Percentiles rank a stretch among this genome's conserved stretches.
Conservation (phyloP, 108 stramenopile genomes). For the Pseudonitzschia multiseries region DNA sequence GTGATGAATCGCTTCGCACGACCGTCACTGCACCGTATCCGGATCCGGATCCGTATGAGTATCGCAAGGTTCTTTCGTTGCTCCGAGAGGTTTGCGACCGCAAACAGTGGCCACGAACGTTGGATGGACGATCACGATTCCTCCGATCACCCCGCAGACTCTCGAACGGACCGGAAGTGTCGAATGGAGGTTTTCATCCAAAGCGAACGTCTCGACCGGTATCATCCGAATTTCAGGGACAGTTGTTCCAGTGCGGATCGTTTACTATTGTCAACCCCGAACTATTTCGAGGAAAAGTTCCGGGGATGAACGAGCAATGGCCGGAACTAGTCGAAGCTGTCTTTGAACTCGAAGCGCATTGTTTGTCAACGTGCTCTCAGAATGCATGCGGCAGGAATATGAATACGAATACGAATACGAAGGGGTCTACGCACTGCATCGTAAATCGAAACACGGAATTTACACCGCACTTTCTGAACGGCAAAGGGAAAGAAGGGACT, state of each 20-base stretch:
- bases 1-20: not conserved
- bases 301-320: slow-evolving; percentile 69
- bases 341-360: slow-evolving; percentile 1
- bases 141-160: not conserved
- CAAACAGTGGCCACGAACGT: slow-evolving; percentile 70
- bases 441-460: slow-evolving; percentile 92
- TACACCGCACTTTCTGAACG: slow-evolving; percentile 90
- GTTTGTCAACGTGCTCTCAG: not conserved
- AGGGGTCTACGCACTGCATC: slow-evolving; percentile 77
- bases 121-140: slow-evolving; percentile 47
- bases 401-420: no score
- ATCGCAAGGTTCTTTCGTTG: slow-evolving; percentile 2
- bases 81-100: slow-evolving; percentile 1
- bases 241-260: slow-evolving; percentile 37
- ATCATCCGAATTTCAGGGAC: slow-evolving; percentile 17
- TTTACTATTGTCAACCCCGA: slow-evolving; percentile 66
- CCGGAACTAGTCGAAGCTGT: slow-evolving; percentile 36
- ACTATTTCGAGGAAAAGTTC: slow-evolving; percentile 21
- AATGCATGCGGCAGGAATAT: slow-evolving; percentile 21
- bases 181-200: slow-evolving; percentile 49
- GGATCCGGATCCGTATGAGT: no score
- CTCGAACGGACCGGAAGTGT: not conserved
- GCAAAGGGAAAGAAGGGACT: slow-evolving; percentile 67
- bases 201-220: slow-evolving; percentile 8
- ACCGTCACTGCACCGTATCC: no score